Conservation (phyloP, 805 yeast genomes). For the Millerozyma miso region DNA sequence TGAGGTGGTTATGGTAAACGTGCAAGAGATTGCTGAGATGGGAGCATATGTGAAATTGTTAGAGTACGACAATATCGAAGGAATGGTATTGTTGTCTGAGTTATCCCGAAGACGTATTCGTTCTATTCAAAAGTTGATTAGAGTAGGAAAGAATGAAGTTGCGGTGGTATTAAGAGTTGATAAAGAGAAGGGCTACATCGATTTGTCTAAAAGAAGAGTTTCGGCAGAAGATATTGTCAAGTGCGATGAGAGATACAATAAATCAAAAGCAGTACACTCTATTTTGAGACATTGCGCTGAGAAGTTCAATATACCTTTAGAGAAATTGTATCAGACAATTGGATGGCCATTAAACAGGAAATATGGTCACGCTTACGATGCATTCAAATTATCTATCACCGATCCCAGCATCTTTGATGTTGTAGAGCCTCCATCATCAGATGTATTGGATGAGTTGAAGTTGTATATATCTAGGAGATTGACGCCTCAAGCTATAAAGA, state of each 20-base stretch:
- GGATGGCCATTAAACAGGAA: constrained; percentile 98
- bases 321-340: constrained; percentile 76
- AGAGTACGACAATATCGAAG: constrained; percentile 97
- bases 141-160: constrained; percentile 98
- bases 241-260: constrained; percentile 96
- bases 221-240: constrained; percentile 95
- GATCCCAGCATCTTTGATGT: constrained; percentile 85
- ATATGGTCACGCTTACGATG: constrained; percentile 96
- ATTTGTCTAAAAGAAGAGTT: constrained; percentile 94
- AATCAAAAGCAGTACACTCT: constrained; percentile 97
- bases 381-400: constrained; percentile 92
- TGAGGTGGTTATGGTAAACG: constrained; percentile 98
- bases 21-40: constrained; percentile 98
- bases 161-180: constrained; percentile 97
- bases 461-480: constrained; percentile 86
- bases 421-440: constrained; percentile 65
- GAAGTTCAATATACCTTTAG: constrained; percentile 84
- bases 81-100: constrained; percentile 95
- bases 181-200: constrained; percentile 97
- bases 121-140: constrained; percentile 92
- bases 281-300: constrained; percentile 98
- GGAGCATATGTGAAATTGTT: constrained; percentile 96
- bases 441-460: constrained; percentile 78
- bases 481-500: constrained; percentile 96
- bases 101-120: constrained; percentile 98